A percentile compares a stretch with the other conserved stretches of the same genome.
phyloP scores from a whole-genome alignment of 2,329 filamentous ascomycete species.

The Akanthomyces dipterigenus region DNA sequence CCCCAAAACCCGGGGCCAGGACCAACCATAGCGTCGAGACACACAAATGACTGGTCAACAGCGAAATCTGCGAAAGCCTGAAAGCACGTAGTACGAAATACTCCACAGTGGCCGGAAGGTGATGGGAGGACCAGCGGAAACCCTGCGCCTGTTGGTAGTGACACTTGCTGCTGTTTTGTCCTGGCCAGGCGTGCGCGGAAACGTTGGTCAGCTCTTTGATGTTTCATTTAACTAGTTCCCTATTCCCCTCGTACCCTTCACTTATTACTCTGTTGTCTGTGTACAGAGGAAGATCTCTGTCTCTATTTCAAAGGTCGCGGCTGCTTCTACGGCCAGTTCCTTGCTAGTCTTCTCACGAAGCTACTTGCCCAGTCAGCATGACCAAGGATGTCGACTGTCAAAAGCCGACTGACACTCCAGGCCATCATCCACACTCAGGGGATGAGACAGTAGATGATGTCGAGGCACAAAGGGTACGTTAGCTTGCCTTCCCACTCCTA shows the following conservation, averaged over 20 bases:
- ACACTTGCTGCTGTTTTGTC: background rate
- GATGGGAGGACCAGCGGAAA: background rate
- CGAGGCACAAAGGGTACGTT: slow-evolving; percentile 18
- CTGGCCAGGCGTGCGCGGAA: background rate
- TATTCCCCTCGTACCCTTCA: background rate
- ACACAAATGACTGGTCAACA: background rate
- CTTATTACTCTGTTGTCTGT: background rate
- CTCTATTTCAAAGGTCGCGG: background rate
- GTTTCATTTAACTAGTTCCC: slow-evolving; percentile 1
- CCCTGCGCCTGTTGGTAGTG: background rate
- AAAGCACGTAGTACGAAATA: slow-evolving; percentile 1
- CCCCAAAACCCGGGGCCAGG: no score
- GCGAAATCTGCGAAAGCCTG: slow-evolving; percentile 4
- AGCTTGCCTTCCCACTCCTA: background rate
- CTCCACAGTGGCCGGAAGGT: slow-evolving; percentile 7
- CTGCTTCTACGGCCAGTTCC: no score
- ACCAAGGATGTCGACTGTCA: background rate
- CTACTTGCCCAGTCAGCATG: background rate
- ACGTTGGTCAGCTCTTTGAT: background rate
- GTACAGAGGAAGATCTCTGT: background rate
- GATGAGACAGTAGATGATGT: slow-evolving; percentile 16
- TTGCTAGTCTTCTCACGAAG: background rate
- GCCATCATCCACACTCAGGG: background rate
- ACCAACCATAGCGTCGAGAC: background rate
- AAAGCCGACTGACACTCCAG: background rate